phyloP scores from a whole-genome alignment of 2,329 filamentous ascomycete genomes.

The Coniochaeta sp. region DNA sequence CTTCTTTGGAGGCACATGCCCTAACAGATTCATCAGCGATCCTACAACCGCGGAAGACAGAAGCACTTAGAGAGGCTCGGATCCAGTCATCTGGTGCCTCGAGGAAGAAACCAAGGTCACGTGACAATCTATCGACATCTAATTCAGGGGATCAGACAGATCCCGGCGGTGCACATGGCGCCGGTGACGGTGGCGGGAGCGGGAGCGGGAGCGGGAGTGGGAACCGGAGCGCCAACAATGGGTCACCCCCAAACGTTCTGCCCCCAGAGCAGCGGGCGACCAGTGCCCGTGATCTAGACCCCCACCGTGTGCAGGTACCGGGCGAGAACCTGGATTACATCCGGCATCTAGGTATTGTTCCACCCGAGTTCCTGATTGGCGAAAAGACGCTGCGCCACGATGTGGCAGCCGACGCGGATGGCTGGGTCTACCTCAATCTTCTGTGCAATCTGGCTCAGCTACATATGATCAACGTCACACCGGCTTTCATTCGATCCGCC shows the following conservation, averaged over 20 bases:
- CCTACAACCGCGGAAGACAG: conserved; percentile 11
- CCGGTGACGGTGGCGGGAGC: conserved; percentile 15
- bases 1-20: conserved; percentile 4
- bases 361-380: conserved; percentile 43
- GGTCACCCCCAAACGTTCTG: conserved; percentile 26
- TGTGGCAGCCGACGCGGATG: conserved; percentile 56
- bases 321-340: conserved; percentile 75
- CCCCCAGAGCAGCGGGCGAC: conserved; percentile 66
- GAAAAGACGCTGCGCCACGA: conserved; percentile 30
- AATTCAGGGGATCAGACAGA: conserved; percentile 41
- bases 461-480: conserved; percentile 76
- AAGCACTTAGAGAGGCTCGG: conserved; percentile 38
- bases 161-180: conserved; percentile 25
- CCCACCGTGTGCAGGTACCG: conserved; percentile 66
- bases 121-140: conserved; percentile 37
- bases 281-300: conserved; percentile 67
- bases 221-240: conserved; percentile 23
- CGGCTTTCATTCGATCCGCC: conserved; percentile 67
- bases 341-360: conserved; percentile 61
- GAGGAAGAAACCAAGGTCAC: conserved; percentile 25
- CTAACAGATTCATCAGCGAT: conserved; percentile 4
- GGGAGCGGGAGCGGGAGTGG: conserved; percentile 19
- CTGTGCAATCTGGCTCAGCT: conserved; percentile 76
- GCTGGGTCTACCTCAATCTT: conserved; percentile 78
- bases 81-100: conserved; percentile 26